A percentile compares a stretch with the other conserved stretches of the same genome.
These are phyloP conservation scores for Arxiozyma slooffiae DNA, from an alignment of 1,139 yeast genomes.

Conservation along the genomic window DNA sequence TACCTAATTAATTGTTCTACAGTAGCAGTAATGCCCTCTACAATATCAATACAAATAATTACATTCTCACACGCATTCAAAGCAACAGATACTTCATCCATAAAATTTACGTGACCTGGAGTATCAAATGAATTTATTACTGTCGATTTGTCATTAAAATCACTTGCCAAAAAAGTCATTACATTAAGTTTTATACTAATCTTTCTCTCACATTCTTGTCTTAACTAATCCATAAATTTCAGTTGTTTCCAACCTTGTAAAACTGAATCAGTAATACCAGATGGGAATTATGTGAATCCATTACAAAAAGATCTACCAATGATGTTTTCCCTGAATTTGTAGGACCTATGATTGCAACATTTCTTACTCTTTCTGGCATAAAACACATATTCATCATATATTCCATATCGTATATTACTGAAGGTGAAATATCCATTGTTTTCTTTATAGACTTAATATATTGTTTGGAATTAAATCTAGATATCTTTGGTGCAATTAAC, in stretches of 20 bases:
- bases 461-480: conserved; percentile 3
- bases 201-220: conserved; percentile 61
- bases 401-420: conserved; percentile 44
- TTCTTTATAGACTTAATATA: neutral
- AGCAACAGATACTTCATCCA: conserved; percentile 60
- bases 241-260: conserved; percentile 29
- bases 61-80: conserved; percentile 56
- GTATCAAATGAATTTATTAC: conserved; percentile 64
- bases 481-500: conserved; percentile 45
- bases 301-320: conserved; percentile 57
- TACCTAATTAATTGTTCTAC: conserved; percentile 21
- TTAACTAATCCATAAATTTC: conserved; percentile 58
- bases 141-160: conserved; percentile 45
- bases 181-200: conserved; percentile 57
- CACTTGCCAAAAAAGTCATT: conserved; percentile 52
- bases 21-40: conserved; percentile 59
- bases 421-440: neutral
- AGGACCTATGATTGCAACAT: conserved; percentile 74
- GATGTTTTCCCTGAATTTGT: conserved; percentile 84
- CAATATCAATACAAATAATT: conserved; percentile 66
- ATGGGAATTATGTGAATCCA: conserved; percentile 49
- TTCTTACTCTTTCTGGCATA: conserved; percentile 60
- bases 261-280: conserved; percentile 25
- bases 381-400: conserved; percentile 45
- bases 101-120: conserved; percentile 85